Conservation (phyloP, 1,284 basidiomycete species). For the Heliocybe sulcata region DNA sequence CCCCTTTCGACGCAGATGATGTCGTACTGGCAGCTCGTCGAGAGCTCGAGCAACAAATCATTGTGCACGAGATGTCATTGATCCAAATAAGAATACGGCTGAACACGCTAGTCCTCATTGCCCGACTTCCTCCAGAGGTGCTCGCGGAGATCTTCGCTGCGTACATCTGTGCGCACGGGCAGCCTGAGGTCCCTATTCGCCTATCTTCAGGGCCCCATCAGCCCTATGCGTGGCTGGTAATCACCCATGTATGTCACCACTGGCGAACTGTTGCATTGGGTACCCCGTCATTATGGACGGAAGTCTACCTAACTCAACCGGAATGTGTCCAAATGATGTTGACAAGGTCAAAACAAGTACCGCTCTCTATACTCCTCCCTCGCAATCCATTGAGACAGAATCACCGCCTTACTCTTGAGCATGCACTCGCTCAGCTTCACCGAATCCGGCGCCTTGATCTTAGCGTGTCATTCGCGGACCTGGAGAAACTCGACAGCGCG, state of each 20-base stretch:
- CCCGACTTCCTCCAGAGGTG: background rate
- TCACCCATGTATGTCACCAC: slow-evolving; percentile 9
- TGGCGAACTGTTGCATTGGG: slow-evolving; percentile 9
- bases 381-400: too few relatives aligned
- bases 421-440: too few relatives aligned
- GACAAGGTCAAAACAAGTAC: background rate
- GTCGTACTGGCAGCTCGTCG: background rate
- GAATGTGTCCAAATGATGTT: background rate
- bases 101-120: background rate
- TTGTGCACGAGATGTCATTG: background rate
- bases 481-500: too few relatives aligned
- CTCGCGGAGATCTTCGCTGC: background rate
- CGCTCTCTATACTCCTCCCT: background rate
- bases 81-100: background rate
- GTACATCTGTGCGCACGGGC: background rate
- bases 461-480: too few relatives aligned
- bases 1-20: too few relatives aligned
- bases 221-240: background rate
- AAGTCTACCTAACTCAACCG: background rate
- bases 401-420: too few relatives aligned
- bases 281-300: slow-evolving; percentile 6
- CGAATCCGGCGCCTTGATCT: too few relatives aligned
- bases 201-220: background rate
- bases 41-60: background rate
- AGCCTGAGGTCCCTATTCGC: background rate